Base-by-base conservation (phyloP, 371 early-diverging fungal species). In the Mucor mucedo region DNA sequence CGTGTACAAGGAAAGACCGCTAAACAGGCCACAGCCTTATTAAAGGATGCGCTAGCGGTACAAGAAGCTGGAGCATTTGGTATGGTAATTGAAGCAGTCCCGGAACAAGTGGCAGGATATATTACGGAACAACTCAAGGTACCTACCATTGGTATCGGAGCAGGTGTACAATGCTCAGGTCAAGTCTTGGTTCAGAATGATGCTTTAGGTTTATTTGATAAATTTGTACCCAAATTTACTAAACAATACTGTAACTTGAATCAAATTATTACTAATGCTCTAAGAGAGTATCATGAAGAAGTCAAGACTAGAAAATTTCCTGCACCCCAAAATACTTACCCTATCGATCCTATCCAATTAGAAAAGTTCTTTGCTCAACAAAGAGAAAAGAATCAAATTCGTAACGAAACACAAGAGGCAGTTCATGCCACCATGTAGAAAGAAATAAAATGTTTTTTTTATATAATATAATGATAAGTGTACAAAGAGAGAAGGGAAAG, bases 121-220 rank as follows among this genome's bases (percentile, higher is more conserved):
- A 89, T 97, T 56, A 97, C 97, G 3, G 65, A 87, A 49, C 73
- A 83, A 40, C 72, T 97, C 29, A 56, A 62, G 6, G 83, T 97
- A 14, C 98, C 97, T 10, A 97, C 98, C 4, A 96, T 98, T 63
- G 99, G 99, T 28, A 98, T 98, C 63, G 99, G 99, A 30, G 95
- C 97, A 2, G 98, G 99, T 6, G 70, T 84, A 3, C 78, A 85
- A 2, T 90, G 91, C 28, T 93, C 93, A 6, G 98, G 98, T 16
- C 98, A 98, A 72, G 97, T 97, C 10, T 80, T 97, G 42, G 98
- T 98, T 14, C 86, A 88, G 68, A 83, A 90, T 65, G 98, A 98
- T 68, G 91, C 91, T 75, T 69, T 97, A 32, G 97, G 97, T 11
- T 73, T 93, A 29, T 94, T 89, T 71, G 95, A 95, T 69, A 80